Conservation (phyloP, 2,329 filamentous ascomycete species). For the Microascus cirrosus region DNA sequence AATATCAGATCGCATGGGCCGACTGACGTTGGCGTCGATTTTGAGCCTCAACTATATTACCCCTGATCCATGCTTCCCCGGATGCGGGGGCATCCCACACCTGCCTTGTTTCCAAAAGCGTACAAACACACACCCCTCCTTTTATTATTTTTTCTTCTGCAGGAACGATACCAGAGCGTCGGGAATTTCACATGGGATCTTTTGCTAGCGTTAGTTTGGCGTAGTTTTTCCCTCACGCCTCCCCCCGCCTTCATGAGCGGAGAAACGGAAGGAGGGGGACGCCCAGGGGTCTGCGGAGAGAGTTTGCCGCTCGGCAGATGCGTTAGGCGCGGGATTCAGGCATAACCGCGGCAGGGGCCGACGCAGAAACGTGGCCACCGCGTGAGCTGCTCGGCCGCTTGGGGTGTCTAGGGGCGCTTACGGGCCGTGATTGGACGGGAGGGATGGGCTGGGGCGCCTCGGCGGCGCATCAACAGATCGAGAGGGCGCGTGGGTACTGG, state of each 20-base stretch:
- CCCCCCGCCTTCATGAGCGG: not conserved
- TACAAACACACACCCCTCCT: not conserved
- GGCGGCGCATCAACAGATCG: not conserved
- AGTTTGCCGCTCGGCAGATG: not conserved
- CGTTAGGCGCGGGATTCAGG: not conserved
- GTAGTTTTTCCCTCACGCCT: not conserved
- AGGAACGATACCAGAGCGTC: slow-evolving; percentile 5
- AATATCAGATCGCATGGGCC: not conserved
- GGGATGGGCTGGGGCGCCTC: slow-evolving; percentile 6
- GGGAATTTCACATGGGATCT: not conserved
- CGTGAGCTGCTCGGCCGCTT: not conserved
- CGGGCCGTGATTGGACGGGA: slow-evolving; percentile 37
- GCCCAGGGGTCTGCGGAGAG: not conserved
- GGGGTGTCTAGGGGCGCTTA: not conserved
- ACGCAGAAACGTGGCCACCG: not conserved
- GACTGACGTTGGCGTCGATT: not conserved
- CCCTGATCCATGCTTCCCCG: not conserved
- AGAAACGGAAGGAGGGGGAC: not conserved
- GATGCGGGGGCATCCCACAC: not conserved
- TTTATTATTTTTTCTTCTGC: slow-evolving; percentile 1
- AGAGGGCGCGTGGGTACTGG: slow-evolving; percentile 7
- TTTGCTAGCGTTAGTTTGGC: slow-evolving; percentile 1
- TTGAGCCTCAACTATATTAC: slow-evolving; percentile 3
- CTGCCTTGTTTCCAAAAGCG: not conserved
- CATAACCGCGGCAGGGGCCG: not conserved